Evolutionary conservation across 306 rosid species (phyloP), one percentile per base, ranked within the genome.

Genomic region (Cicer bijugum): DNA sequence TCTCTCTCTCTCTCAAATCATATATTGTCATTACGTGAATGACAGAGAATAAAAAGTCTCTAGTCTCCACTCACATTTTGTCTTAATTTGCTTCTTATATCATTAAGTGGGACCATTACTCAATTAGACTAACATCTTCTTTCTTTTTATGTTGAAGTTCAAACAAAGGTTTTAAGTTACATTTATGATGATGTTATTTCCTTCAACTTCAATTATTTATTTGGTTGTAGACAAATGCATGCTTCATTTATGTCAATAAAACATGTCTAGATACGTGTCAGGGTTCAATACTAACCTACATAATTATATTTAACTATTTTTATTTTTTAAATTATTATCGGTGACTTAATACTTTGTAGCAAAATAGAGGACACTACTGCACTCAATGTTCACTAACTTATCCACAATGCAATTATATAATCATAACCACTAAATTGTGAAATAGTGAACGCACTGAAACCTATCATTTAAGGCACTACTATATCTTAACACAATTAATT

Each of bases 331-430:
- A 28, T 28, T 28, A 28, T 28, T 28, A 3, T 28, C 0, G 0
- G 35, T 28, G 5, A 3, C 0, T 28, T 28, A 28, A 0, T 28
- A 28, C 5, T 28, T 28, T 28, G 35, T 28, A 28, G 35, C 35
- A 28, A 28, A 28, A 28, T 4, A 28, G 35, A 28, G 35, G 35
- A 28, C 35, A 4, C 5, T 28, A 28, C 35, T 28, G 53, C 79
- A 71, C 65, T 64, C 81, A 58, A 16, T 56, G 74, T 79, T 63
- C 81, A 59, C 71, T 63, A 78, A 55, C 80, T 84, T 85, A 75
- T 81, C 85, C 86, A 78, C 47, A 84, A 43, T 67, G 61, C 66
- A 78, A 75, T 69, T 81, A 84, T 89, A 58, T 86, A 75, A 57
- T 28, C 35, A 28, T 84, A 51, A 66, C 84, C 90, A 78, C 85